Percentiles rank a stretch among this genome's conserved stretches.
Conservation (phyloP, 495 filamentous ascomycete genomes). For the Diplogelasinospora grovesii region DNA sequence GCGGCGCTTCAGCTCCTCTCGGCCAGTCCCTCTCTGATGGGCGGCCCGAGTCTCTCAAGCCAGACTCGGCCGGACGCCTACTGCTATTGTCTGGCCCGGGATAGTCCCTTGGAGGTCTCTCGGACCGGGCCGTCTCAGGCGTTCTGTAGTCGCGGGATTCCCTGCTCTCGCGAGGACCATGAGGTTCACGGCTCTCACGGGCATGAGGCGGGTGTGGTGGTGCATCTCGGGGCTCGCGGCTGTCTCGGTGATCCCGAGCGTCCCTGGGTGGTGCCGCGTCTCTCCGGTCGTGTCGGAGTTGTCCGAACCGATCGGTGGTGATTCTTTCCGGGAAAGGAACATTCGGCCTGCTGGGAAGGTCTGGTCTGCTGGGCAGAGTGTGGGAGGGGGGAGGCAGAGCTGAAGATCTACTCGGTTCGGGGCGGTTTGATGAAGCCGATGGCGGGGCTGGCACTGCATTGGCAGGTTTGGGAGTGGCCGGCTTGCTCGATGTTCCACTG, state of each 20-base stretch:
- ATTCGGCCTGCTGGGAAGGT: constrained; percentile 39
- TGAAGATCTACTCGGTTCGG: constrained; percentile 29
- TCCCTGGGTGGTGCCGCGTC: constrained; percentile 15
- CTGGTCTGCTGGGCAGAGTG: constrained; percentile 30
- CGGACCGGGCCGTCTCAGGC: constrained; percentile 20
- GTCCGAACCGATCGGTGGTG: constrained; percentile 31
- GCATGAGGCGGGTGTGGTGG: constrained; percentile 7
- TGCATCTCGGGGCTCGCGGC: constrained; percentile 24
- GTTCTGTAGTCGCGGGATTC: constrained; percentile 27
- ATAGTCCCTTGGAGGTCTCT: constrained; percentile 15
- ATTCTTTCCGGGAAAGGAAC: constrained; percentile 33
- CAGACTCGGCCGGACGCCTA: constrained; percentile 19
- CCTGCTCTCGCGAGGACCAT: constrained; percentile 25
- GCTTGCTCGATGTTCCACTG: constrained; percentile 8
- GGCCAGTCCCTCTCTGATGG: constrained; percentile 28
- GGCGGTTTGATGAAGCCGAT: constrained; percentile 6
- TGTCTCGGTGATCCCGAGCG: constrained; percentile 25
- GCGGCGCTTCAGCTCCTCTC: constrained; percentile 24
- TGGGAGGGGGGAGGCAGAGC: constrained; percentile 27
- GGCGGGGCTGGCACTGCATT: constrained; percentile 12
- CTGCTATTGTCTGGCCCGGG: constrained; percentile 15
- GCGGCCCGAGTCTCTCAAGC: constrained; percentile 23
- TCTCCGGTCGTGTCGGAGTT: constrained; percentile 24
- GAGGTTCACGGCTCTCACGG: constrained; percentile 24
- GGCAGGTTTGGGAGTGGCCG: constrained; percentile 15